Conservation (phyloP, 1,284 basidiomycete species). For the Cystobasidium slooffiae region DNA sequence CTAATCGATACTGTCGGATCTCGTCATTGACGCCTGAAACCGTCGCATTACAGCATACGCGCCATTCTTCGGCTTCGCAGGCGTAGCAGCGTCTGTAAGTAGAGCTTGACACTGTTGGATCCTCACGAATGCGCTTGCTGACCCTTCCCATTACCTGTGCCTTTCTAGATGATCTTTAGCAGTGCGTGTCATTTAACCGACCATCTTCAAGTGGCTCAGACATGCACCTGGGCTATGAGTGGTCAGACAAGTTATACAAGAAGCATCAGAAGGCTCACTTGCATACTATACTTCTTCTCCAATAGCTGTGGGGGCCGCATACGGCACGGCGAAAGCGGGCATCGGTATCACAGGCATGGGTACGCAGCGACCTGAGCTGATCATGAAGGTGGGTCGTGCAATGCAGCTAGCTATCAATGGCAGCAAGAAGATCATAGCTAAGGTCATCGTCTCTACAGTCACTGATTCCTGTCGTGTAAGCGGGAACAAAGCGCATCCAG, state of each 20-base stretch:
- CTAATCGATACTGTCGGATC: background rate
- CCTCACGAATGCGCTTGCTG: background rate
- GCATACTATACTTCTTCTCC: background rate
- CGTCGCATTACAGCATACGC: conserved; percentile 46
- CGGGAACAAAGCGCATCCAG: background rate
- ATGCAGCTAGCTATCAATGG: background rate
- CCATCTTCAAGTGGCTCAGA: background rate
- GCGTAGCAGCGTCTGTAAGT: conserved; percentile 50
- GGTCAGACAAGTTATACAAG: too few relatives aligned
- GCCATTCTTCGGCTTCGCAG: conserved; percentile 54
- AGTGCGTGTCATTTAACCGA: conserved; percentile 63
- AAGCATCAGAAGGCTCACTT: too few relatives aligned
- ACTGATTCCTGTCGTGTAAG: conserved; percentile 82
- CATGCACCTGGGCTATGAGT: background rate
- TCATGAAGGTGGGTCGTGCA: conserved; percentile 81
- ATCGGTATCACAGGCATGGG: conserved; percentile 97
- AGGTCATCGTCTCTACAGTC: conserved; percentile 63
- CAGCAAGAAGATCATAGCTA: background rate
- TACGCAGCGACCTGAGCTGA: conserved; percentile 90
- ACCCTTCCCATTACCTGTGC: conserved; percentile 45
- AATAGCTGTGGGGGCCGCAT: conserved; percentile 83
- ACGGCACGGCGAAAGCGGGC: conserved; percentile 95
- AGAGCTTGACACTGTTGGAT: background rate
- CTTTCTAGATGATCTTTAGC: conserved; percentile 77
- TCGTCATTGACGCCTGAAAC: background rate